Evolutionary conservation across 2,329 filamentous ascomycete genomes (phyloP), one percentile per base, ranked within the genome.

Genomic region (Penicillium griseofulvum): DNA sequence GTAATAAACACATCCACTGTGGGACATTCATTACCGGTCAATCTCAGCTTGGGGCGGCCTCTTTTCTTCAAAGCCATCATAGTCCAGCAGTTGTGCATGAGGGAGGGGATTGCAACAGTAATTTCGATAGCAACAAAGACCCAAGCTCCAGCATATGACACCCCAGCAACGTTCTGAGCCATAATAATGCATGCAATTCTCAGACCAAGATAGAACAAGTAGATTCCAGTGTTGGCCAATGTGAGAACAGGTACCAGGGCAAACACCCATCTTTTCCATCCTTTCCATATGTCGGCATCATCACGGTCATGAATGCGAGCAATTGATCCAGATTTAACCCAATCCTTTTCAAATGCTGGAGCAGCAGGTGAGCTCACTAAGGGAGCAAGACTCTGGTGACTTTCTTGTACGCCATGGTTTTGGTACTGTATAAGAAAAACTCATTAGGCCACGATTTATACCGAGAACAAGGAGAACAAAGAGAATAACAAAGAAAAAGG

Each of bases 1-100:
- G 74, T 76, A 47, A 79, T 70, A 39, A 78, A 70, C 6, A 78
- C 69, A 54, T 78, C 77, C 7, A 79, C 74, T 1, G 66, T 69
- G 1, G 76, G 76, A 7, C 66, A 69, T 22, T 71, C 67, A 10
- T 71, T 54, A 4, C 68, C 68, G 3, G 58, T 56, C 56, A 84
- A 67, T 26, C 82, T 71, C 60, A 86, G 69, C 75, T 81, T 81
- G 1, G 81, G 80, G 24, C 82, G 74, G 16, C 74, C 73, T 24
- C 83, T 74, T 70, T 79, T 79, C 71, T 83, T 83, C 59, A 84
- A 69, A 0, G 81, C 79, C 71, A 79, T 77, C 76, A 85, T 79
- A 1, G 81, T 83, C 80, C 81, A 84, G 36, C 78, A 71, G 61
- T 83, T 82, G 71, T 85, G 82, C 73, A 83, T 77, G 34, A 84